phyloP scores from a whole-genome alignment of 2,329 filamentous ascomycete genomes.

The Dryadomyces quercivorus region DNA sequence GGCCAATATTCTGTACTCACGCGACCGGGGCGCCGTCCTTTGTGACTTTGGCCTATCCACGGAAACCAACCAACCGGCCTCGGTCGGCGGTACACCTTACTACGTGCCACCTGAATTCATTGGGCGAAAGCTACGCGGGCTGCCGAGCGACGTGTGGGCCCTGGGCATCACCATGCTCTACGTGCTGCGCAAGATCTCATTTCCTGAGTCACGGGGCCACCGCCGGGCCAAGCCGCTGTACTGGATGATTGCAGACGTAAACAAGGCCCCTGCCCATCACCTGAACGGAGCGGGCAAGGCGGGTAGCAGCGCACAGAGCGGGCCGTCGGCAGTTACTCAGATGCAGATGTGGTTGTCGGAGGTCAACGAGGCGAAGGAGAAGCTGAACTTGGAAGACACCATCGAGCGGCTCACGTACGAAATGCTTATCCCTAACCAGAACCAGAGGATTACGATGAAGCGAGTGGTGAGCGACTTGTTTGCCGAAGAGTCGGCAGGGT shows the following conservation, averaged over 20 bases:
- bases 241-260: slow-evolving; percentile 46
- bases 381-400: slow-evolving; percentile 32
- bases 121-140: slow-evolving; percentile 37
- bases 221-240: slow-evolving; percentile 38
- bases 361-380: slow-evolving; percentile 34
- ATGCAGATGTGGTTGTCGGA: slow-evolving; percentile 47
- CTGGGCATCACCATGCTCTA: slow-evolving; percentile 50
- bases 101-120: slow-evolving; percentile 52
- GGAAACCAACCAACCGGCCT: slow-evolving; percentile 29
- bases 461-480: slow-evolving; percentile 33
- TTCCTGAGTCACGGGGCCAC: slow-evolving; percentile 39
- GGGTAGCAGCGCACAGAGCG: neutral
- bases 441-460: slow-evolving; percentile 41
- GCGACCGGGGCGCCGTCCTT: slow-evolving; percentile 44
- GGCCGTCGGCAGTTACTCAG: slow-evolving; percentile 29
- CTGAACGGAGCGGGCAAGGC: slow-evolving; percentile 15
- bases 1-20: slow-evolving; percentile 47
- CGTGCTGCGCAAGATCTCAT: slow-evolving; percentile 40
- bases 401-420: slow-evolving; percentile 39
- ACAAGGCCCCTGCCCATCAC: slow-evolving; percentile 19
- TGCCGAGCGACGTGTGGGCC: slow-evolving; percentile 47
- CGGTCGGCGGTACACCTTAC: slow-evolving; percentile 45
- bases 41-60: slow-evolving; percentile 50
- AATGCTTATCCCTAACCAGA: slow-evolving; percentile 40
- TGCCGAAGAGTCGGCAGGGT: neutral